Conservation (phyloP, 2,329 filamentous ascomycete genomes). For the Pyricularia pennisetigena region DNA sequence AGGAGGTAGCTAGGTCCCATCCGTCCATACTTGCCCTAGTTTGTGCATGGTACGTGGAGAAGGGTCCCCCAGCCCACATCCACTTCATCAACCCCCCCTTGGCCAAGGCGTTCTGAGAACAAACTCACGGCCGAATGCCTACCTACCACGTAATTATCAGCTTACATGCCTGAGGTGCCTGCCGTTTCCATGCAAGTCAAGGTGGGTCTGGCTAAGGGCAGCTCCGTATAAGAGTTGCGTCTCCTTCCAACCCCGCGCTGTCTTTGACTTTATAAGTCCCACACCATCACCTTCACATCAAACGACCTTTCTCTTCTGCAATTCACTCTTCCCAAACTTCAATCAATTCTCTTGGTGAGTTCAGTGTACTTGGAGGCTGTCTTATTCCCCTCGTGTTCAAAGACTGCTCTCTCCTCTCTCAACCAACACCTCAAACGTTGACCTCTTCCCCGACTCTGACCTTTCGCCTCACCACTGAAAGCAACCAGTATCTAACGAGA, state of each 20-base stretch:
- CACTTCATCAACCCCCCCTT: not conserved
- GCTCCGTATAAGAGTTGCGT: not conserved
- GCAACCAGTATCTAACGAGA: not conserved
- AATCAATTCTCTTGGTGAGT: not conserved
- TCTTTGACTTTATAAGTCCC: not conserved
- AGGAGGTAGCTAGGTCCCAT: not conserved
- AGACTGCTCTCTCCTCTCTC: not conserved
- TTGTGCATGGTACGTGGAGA: not conserved
- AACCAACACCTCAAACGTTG: not conserved
- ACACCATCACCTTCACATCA: not conserved
- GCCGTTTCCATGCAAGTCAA: not conserved
- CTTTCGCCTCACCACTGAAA: not conserved
- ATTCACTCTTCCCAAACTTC: not conserved
- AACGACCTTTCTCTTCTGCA: not conserved
- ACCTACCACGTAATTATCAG: not conserved
- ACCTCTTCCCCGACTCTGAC: not conserved
- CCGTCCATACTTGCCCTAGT: not conserved
- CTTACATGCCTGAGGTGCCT: not conserved
- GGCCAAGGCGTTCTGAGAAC: not conserved
- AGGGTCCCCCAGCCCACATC: not conserved
- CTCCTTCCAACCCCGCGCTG: not conserved
- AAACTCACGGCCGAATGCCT: not conserved
- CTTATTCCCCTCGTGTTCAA: not conserved
- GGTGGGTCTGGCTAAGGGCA: not conserved
- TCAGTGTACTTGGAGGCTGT: not conserved